phyloP scores from a whole-genome alignment of 1,284 basidiomycete species.

The Irpex lacteus region DNA sequence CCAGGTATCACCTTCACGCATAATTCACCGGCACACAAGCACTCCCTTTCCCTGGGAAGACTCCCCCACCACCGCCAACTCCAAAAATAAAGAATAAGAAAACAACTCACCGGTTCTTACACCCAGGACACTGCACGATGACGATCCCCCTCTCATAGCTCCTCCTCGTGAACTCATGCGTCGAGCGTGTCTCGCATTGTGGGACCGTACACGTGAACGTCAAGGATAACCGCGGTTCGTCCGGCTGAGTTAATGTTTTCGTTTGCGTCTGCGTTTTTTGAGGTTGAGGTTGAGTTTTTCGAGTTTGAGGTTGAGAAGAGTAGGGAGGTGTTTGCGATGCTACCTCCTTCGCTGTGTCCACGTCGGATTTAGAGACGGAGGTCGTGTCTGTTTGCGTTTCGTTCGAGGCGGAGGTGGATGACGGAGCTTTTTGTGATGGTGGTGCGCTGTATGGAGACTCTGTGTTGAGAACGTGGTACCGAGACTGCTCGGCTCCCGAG shows the following conservation, averaged over 20 bases:
- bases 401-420: not conserved
- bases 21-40: not conserved
- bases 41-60: not conserved
- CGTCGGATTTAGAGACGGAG: not conserved
- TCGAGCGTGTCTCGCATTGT: slow-evolving; percentile 78
- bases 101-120: slow-evolving; percentile 75
- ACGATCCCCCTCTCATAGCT: slow-evolving; percentile 91
- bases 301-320: not conserved
- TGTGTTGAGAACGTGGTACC: not conserved
- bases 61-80: too few relatives aligned
- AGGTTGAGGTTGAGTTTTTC: too few relatives aligned
- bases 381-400: not conserved
- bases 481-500: not conserved
- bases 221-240: slow-evolving; percentile 64
- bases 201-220: slow-evolving; percentile 88
- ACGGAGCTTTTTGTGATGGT: not conserved
- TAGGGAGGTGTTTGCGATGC: not conserved
- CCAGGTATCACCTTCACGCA: not conserved
- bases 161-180: slow-evolving; percentile 85
- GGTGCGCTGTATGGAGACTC: not conserved
- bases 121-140: slow-evolving; percentile 88
- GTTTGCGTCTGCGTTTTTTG: too few relatives aligned
- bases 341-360: not conserved
- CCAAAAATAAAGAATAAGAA: not conserved
- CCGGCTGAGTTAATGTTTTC: not conserved